Base-by-base conservation (phyloP, 306 rosid species). In the Cicer cuneatum region DNA sequence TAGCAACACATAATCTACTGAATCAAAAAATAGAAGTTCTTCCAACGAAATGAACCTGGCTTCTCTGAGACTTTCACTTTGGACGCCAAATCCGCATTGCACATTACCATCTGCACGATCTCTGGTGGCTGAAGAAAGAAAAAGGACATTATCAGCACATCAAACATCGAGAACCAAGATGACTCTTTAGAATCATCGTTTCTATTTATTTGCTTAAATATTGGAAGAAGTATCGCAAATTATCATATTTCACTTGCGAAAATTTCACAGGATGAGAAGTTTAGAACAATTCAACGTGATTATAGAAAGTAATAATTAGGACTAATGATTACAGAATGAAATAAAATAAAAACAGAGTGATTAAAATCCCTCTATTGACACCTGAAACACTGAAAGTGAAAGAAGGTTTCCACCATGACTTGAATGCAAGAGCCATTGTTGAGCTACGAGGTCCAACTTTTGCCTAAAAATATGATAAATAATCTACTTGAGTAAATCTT, bases 401-500 rank as follows among this genome's bases (percentile, higher is more conserved):
- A 73, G 99, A 83, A 79, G 99, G 99, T 82, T 90, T 92, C 99
- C 97, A 94, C 99, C 99, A 94, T 58, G 97, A 90, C 78, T 94
- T 94, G 83, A 92, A 90, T 63, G 97, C 97, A 80, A 86, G 65
- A 66, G 90, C 89, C 61, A 84, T 49, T 13, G 96, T 82, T 47
- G 96, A 94, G 84, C 88, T 87, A 47, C 67, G 85, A 78, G 93
- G 92, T 59, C 99, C 97, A 70, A 64, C 80, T 85, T 94, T 94
- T 57, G 89, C 96, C 99, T 94, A 86, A 76, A 87, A 69, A 77
- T 37, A 76, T 18, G 14, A 49, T 71, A 39, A 65, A 71, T 47
- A 60, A 59, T 66, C 79, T 61, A 57, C 68, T 71, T 74, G 54
- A 64, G 45, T 29, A 18, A 79, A 74, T 76, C 69, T 80, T 70